phyloP scores from a whole-genome alignment of 169 alveolate genomes.

The Plasmodium adleri region DNA sequence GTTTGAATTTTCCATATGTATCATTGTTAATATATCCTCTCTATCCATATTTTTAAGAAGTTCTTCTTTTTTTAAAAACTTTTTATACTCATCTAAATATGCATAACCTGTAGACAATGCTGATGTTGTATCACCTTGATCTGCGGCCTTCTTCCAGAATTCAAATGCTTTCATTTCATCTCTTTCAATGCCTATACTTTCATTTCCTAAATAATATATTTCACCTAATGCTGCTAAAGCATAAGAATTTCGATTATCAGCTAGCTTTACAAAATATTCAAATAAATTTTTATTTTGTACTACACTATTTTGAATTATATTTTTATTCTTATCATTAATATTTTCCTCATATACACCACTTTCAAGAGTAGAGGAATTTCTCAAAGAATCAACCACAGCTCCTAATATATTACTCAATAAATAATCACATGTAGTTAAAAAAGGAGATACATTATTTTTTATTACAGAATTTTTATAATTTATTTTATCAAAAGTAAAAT shows the following conservation, averaged over 20 bases:
- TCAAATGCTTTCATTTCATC: constrained; percentile 87
- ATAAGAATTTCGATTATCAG: constrained; percentile 74
- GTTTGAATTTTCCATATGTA: constrained; percentile 11
- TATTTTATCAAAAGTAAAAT: constrained; percentile 69
- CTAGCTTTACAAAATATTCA: constrained; percentile 78
- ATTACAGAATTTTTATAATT: constrained; percentile 15
- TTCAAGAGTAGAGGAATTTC: constrained; percentile 13
- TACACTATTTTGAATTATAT: constrained; percentile 50
- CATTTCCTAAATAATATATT: constrained; percentile 88
- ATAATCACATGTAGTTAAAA: constrained; percentile 63
- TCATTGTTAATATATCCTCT: constrained; percentile 19
- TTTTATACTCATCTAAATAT: constrained; percentile 77
- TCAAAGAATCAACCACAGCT: constrained; percentile 54
- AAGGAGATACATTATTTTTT: constrained; percentile 54
- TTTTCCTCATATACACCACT: constrained; percentile 32
- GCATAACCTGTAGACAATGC: constrained; percentile 89
- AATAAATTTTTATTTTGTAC: constrained; percentile 77
- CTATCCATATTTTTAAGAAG: constrained; percentile 19
- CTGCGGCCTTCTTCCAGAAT: constrained; percentile 90
- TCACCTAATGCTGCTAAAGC: constrained; percentile 89
- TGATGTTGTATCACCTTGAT: constrained; percentile 89
- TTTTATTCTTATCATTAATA: constrained; percentile 23
- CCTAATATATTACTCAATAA: constrained; percentile 63
- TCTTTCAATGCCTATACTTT: constrained; percentile 80
- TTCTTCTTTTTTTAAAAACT: constrained; percentile 48